Percentiles rank a stretch among this genome's conserved stretches.
Evolutionary conservation across 257 asterid species (phyloP).

Genomic region (Solanum microdontum): DNA sequence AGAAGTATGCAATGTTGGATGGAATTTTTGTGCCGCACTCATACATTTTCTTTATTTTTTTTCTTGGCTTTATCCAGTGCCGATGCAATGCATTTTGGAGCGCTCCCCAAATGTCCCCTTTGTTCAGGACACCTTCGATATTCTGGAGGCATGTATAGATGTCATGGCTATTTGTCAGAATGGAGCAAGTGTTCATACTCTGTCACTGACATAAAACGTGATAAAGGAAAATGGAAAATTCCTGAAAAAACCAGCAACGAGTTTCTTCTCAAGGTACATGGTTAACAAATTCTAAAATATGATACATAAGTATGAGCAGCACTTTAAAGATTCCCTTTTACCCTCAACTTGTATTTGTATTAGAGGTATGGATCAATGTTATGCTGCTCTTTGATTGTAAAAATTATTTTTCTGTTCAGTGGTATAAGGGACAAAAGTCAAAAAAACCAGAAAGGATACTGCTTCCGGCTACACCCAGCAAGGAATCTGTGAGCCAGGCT

Average conservation of each 20-base stretch:
- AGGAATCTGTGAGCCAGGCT: constrained; percentile 31
- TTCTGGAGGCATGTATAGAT: constrained; percentile 70
- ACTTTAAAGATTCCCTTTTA: background rate
- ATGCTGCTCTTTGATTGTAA: background rate
- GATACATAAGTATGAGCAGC: background rate
- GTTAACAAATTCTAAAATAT: constrained; percentile 1
- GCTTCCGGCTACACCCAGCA: constrained; percentile 46
- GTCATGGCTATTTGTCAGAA: constrained; percentile 74
- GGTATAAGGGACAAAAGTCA: constrained; percentile 84
- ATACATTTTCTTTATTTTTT: background rate
- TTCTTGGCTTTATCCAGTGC: constrained; percentile 41
- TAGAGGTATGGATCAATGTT: background rate
- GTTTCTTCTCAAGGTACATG: constrained; percentile 65
- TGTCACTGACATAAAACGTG: constrained; percentile 57
- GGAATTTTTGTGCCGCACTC: background rate
- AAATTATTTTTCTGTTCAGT: constrained; percentile 29
- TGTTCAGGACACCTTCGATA: constrained; percentile 76
- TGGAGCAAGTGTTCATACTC: constrained; percentile 90
- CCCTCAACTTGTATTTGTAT: background rate
- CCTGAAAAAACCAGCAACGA: constrained; percentile 63
- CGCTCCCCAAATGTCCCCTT: constrained; percentile 62
- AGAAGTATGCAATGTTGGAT: background rate
- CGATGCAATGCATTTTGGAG: constrained; percentile 94
- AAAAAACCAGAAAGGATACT: constrained; percentile 57
- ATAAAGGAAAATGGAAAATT: constrained; percentile 81